Conservation (phyloP, 140 eudicot genomes). For the Senecio squalidus region DNA sequence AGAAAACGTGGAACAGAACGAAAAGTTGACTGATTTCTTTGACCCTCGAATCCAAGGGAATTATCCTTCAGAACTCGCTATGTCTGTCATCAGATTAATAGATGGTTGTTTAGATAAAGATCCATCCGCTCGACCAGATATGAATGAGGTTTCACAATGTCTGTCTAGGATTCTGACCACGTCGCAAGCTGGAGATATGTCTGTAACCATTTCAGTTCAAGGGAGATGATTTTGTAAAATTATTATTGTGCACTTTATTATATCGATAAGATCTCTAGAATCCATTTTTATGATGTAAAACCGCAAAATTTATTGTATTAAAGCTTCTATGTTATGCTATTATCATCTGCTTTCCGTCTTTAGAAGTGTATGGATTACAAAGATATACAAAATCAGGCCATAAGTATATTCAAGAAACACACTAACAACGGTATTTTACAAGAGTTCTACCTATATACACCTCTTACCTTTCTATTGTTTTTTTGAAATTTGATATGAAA, state of each 20-base stretch:
- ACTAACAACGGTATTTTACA: conserved; percentile 2
- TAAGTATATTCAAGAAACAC: conserved; percentile 14
- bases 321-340: conserved; percentile 9
- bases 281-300: not conserved
- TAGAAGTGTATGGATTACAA: conserved; percentile 1
- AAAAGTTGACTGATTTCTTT: conserved; percentile 38
- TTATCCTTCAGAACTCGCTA: conserved; percentile 55
- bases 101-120: conserved; percentile 59
- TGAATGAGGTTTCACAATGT: conserved; percentile 62
- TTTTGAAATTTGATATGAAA: conserved; percentile 2
- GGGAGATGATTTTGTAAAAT: conserved; percentile 25
- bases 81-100: conserved; percentile 37
- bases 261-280: not conserved
- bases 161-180: conserved; percentile 59
- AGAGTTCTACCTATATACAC: not conserved
- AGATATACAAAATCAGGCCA: conserved; percentile 6
- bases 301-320: not conserved
- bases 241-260: conserved; percentile 11
- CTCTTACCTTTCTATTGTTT: not conserved
- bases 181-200: conserved; percentile 41
- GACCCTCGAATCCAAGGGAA: conserved; percentile 57
- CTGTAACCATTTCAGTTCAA: conserved; percentile 36
- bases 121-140: conserved; percentile 71
- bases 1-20: conserved; percentile 29
- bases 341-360: conserved; percentile 13